Conservation (phyloP, 805 yeast species). For the Starmerella sirachaensis region DNA sequence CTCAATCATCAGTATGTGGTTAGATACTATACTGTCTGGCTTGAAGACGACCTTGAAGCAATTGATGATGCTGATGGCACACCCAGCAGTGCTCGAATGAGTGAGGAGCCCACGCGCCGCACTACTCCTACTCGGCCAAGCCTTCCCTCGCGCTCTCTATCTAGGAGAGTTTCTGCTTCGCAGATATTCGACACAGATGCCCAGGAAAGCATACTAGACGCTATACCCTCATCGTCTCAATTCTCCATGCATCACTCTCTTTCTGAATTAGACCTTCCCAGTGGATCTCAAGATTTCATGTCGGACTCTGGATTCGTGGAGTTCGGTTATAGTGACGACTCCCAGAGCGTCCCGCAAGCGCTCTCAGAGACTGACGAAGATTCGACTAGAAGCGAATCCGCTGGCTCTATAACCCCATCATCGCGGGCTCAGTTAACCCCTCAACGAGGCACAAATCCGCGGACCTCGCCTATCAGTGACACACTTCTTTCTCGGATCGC, state of each 20-base stretch:
- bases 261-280: constrained; percentile 16
- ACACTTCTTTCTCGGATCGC: constrained; percentile 4
- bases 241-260: constrained; percentile 15
- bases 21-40: constrained; percentile 94
- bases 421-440: no score
- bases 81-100: constrained; percentile 11
- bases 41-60: constrained; percentile 50
- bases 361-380: neutral
- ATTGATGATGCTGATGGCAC: constrained; percentile 29
- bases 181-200: neutral
- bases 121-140: neutral
- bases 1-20: constrained; percentile 93
- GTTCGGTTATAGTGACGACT: constrained; percentile 23
- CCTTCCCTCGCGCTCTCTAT: no score
- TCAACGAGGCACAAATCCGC: no score
- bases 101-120: neutral
- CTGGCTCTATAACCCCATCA: no score
- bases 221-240: constrained; percentile 20
- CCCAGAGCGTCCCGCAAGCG: constrained; percentile 5
- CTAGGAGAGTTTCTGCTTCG: no score
- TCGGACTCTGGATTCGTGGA: constrained; percentile 25
- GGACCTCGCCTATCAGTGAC: neutral
- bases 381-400: no score
- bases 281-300: constrained; percentile 21
- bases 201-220: constrained; percentile 14